These are phyloP conservation scores for Paracoccidioides lutzii DNA, from an alignment of 2,329 filamentous ascomycete species.

Conservation along the genomic window DNA sequence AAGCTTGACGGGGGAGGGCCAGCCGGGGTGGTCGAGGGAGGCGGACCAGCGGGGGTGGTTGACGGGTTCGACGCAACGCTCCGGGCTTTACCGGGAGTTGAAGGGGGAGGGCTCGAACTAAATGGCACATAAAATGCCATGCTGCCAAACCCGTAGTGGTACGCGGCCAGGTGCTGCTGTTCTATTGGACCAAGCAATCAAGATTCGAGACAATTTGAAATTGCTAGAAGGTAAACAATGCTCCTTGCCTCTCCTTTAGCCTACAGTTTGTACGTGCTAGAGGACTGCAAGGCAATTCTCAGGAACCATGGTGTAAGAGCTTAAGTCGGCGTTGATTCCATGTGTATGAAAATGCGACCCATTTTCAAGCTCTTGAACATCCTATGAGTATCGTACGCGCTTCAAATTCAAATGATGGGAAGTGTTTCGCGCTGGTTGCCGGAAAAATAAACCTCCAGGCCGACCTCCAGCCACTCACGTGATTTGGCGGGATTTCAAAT, in stretches of 20 bases:
- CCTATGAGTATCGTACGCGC: neutral
- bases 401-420: neutral
- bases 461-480: neutral
- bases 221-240: neutral
- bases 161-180: neutral
- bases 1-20: constrained; percentile 38
- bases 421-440: neutral
- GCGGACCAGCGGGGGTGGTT: constrained; percentile 44
- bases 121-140: constrained; percentile 27
- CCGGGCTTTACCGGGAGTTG: constrained; percentile 28
- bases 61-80: constrained; percentile 34
- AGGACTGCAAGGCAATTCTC: neutral
- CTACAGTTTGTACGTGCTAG: neutral
- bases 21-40: constrained; percentile 43
- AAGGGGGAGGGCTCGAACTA: constrained; percentile 23
- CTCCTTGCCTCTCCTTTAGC: neutral
- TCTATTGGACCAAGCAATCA: neutral
- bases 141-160: constrained; percentile 6
- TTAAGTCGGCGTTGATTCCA: neutral
- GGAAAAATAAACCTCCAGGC: neutral
- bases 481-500: too few relatives aligned
- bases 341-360: neutral
- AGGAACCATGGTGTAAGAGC: neutral
- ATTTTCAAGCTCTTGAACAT: neutral
- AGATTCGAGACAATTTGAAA: too few relatives aligned